phyloP scores from a whole-genome alignment of 2,329 filamentous ascomycete genomes.

The Colletotrichum australisinense region DNA sequence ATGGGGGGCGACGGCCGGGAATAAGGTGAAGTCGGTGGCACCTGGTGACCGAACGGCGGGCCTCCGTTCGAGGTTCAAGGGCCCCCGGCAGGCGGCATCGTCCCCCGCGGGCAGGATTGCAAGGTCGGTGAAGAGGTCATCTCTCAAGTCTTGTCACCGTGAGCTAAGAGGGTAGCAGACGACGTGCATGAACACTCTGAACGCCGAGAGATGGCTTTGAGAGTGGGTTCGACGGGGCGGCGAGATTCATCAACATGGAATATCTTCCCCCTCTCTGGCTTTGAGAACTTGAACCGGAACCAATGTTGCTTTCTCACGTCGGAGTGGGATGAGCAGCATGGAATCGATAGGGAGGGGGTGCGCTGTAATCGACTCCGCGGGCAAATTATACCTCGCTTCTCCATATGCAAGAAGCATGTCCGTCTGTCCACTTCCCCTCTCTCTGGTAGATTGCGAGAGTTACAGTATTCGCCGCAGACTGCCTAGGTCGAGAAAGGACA shows the following conservation, averaged over 20 bases:
- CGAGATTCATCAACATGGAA: constrained; percentile 28
- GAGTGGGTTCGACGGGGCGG: constrained; percentile 28
- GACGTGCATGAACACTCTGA: constrained; percentile 38
- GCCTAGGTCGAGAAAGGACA: constrained; percentile 38
- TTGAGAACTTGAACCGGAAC: not conserved
- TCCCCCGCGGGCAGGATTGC: constrained; percentile 17
- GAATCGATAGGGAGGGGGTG: constrained; percentile 10
- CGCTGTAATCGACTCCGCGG: constrained; percentile 19
- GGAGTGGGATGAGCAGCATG: constrained; percentile 19
- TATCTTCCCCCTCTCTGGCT: not conserved
- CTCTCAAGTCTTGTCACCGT: constrained; percentile 18
- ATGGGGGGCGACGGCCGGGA: not conserved
- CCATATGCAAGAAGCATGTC: constrained; percentile 9
- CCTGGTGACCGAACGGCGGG: constrained; percentile 4
- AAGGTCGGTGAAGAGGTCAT: constrained; percentile 37
- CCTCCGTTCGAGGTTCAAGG: not conserved
- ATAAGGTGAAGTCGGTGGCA: constrained; percentile 11
- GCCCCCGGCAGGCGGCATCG: constrained; percentile 20
- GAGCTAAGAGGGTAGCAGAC: constrained; percentile 17
- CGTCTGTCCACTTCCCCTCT: constrained; percentile 6
- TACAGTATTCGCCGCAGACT: not conserved
- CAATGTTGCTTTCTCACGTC: not conserved
- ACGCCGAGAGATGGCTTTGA: constrained; percentile 28
- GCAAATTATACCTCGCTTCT: not conserved
- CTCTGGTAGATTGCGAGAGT: constrained; percentile 1